Evolutionary conservation across 805 yeast genomes (phyloP).

Genomic region (Lachancea meyersii): DNA sequence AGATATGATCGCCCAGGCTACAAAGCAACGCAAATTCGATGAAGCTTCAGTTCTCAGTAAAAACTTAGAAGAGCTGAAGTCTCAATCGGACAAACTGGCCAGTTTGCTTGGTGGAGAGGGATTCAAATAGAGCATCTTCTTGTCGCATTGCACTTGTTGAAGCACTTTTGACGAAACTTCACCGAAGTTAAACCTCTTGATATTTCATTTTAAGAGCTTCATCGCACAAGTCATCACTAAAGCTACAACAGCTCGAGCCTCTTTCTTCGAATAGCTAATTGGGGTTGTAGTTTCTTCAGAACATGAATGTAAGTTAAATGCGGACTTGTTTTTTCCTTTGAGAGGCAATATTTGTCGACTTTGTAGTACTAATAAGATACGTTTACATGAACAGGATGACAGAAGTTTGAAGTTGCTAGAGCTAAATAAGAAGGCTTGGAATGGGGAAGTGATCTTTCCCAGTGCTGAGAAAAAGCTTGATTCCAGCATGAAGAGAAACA

Average conservation of each 20-base stretch:
- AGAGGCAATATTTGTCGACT: not conserved
- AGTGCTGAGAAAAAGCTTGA: conserved; percentile 42
- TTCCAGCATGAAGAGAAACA: conserved; percentile 74
- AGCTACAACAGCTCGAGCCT: not conserved
- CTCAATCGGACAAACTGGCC: conserved; percentile 43
- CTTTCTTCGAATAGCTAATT: too few relatives aligned
- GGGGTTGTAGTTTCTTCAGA: not conserved
- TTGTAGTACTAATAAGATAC: not conserved
- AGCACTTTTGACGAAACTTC: not conserved
- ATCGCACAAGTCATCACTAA: not conserved
- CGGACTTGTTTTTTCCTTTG: not conserved
- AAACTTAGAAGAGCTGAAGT: conserved; percentile 51
- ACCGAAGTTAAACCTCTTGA: not conserved
- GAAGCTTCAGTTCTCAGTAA: conserved; percentile 56
- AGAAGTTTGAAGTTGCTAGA: conserved; percentile 31
- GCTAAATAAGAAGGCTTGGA: conserved; percentile 48
- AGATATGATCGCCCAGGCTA: conserved; percentile 55
- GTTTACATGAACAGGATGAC: conserved; percentile 19
- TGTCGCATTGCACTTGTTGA: not conserved
- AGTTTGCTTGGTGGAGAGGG: conserved; percentile 51
- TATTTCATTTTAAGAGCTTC: too few relatives aligned
- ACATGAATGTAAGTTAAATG: conserved; percentile 2
- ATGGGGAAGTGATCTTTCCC: conserved; percentile 38
- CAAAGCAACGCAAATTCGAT: conserved; percentile 66
- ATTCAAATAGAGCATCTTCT: conserved; percentile 15